phyloP scores from a whole-genome alignment of 495 filamentous ascomycete species.

The Achaetomiella virescens region DNA sequence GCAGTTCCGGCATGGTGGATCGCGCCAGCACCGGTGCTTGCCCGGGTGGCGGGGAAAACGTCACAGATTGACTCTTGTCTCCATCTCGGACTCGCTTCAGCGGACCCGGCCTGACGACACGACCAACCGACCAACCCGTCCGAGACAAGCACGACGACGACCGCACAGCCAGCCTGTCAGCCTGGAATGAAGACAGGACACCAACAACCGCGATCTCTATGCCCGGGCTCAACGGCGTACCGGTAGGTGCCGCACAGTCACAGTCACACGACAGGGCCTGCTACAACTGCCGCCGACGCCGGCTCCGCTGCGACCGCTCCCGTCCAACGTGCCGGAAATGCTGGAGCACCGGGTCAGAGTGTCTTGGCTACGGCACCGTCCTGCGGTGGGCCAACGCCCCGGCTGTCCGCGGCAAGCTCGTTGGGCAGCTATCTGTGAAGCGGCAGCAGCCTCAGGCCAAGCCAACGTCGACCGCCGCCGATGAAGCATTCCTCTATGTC shows the following conservation, averaged over 20 bases:
- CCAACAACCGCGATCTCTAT: background rate
- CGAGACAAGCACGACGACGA: background rate
- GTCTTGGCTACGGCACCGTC: conserved; percentile 38
- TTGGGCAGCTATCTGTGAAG: conserved; percentile 9
- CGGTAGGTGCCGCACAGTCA: background rate
- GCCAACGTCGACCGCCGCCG: background rate
- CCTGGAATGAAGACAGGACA: conserved; percentile 5
- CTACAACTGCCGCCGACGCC: conserved; percentile 43
- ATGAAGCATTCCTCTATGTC: background rate
- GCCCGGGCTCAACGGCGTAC: background rate
- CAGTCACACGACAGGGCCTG: conserved; percentile 13
- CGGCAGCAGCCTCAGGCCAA: background rate
- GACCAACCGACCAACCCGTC: background rate
- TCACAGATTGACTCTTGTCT: background rate
- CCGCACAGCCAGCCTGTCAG: background rate
- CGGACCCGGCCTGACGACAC: background rate
- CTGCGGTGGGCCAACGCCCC: conserved; percentile 38
- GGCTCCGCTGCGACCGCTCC: conserved; percentile 49
- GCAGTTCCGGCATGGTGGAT: background rate
- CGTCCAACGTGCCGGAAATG: conserved; percentile 45
- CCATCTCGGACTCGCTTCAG: background rate
- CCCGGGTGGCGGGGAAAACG: background rate
- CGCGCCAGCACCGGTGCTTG: background rate
- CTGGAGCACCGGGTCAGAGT: conserved; percentile 40
- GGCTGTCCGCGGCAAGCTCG: conserved; percentile 38